Conservation (phyloP, 2,329 filamentous ascomycete genomes). For the Cryphonectria radicalis region DNA sequence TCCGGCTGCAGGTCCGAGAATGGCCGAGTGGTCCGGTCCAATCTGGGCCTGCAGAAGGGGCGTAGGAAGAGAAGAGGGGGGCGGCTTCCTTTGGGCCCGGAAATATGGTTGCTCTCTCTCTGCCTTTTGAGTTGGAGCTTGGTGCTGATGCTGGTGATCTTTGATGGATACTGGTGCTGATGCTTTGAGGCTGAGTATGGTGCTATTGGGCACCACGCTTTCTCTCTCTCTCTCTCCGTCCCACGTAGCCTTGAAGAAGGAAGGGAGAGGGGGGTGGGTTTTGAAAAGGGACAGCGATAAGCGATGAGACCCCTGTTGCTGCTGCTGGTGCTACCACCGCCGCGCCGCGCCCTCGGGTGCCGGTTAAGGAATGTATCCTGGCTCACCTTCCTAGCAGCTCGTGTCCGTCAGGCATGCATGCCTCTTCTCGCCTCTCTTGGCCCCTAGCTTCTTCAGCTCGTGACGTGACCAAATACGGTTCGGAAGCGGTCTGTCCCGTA, state of each 20-base stretch:
- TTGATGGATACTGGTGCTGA: slow-evolving; percentile 1
- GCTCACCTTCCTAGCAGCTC: not conserved
- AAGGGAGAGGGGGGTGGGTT: no score
- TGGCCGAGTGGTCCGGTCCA: not conserved
- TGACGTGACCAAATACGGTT: not conserved
- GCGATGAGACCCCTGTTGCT: not conserved
- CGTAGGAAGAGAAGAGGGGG: no score
- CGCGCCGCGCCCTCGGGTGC: not conserved
- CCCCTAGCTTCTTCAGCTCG: not conserved
- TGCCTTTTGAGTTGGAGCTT: not conserved
- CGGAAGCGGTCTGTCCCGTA: not conserved
- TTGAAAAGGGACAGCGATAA: not conserved
- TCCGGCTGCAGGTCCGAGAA: not conserved
- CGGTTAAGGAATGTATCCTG: not conserved
- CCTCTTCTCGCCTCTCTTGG: not conserved
- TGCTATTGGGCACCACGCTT: not conserved
- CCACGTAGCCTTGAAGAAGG: no score
- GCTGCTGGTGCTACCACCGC: no score
- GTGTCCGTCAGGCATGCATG: not conserved
- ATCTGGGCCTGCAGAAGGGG: not conserved
- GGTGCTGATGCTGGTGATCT: not conserved
- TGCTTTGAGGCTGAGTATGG: not conserved
- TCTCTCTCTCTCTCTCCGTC: not conserved
- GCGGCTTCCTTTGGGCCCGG: not conserved
- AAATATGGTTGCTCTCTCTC: not conserved